Percentiles rank a stretch among this genome's conserved stretches.
These are phyloP conservation scores for Linnemannia exigua DNA, from an alignment of 192 early-diverging fungal genomes.

Conservation along the genomic window DNA sequence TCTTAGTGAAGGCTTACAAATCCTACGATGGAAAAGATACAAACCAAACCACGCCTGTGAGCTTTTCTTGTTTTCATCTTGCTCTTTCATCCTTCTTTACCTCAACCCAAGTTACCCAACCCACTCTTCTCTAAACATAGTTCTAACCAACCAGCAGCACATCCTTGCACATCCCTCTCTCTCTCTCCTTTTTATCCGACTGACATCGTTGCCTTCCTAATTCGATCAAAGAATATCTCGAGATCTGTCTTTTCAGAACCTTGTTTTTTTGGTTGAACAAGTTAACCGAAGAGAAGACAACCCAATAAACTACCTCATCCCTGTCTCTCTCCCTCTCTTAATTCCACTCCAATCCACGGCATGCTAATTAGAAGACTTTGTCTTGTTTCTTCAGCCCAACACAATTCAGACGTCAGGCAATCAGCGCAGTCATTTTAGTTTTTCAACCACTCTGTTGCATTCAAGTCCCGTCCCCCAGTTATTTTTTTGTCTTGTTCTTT, in stretches of 20 bases:
- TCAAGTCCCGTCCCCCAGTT: too few species aligned
- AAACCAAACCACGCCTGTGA: background rate
- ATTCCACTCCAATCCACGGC: too few species aligned
- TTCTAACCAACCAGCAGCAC: background rate
- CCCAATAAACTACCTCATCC: too few species aligned
- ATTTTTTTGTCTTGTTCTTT: background rate
- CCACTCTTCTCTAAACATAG: too few species aligned
- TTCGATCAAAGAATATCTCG: background rate
- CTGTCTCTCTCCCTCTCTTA: background rate
- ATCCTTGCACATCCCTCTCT: background rate
- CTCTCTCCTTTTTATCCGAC: too few species aligned
- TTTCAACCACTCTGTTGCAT: too few species aligned
- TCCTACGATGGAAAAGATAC: background rate
- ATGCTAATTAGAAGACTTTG: too few species aligned
- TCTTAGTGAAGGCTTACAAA: background rate
- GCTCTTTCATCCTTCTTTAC: background rate
- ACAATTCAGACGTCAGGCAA: too few species aligned
- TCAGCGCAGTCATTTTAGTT: background rate
- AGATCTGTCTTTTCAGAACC: background rate
- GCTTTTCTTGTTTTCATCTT: background rate
- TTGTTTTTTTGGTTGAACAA: too few species aligned
- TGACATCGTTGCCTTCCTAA: background rate
- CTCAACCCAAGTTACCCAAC: background rate
- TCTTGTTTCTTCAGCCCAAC: too few species aligned
- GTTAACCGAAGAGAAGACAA: too few species aligned